A percentile compares a stretch with the other conserved stretches of the same genome.
Conservation (phyloP, 1,139 yeast species). For the Candida tetrigidarum region DNA sequence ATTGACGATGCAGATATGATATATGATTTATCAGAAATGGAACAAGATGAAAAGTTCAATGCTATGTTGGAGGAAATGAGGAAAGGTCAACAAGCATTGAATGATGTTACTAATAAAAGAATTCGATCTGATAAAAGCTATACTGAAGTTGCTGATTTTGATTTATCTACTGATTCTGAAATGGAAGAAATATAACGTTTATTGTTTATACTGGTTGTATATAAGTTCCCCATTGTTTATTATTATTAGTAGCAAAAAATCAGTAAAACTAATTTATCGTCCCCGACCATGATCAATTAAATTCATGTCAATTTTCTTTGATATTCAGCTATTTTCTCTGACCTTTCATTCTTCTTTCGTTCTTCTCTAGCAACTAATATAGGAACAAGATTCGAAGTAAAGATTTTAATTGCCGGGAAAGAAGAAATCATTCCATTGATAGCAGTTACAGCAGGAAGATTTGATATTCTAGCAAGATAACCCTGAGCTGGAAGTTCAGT, state of each 20-base stretch:
- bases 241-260: background rate
- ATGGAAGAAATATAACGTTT: slow-evolving; percentile 20
- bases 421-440: slow-evolving; percentile 61
- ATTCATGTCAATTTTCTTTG: slow-evolving; percentile 6
- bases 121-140: background rate
- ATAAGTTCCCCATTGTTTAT: background rate
- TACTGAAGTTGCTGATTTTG: slow-evolving; percentile 18
- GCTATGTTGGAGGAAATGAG: slow-evolving; percentile 19
- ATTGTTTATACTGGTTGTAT: background rate
- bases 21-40: slow-evolving; percentile 33
- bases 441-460: slow-evolving; percentile 63
- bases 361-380: slow-evolving; percentile 44
- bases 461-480: slow-evolving; percentile 47
- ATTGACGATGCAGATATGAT: slow-evolving; percentile 15
- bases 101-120: background rate
- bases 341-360: slow-evolving; percentile 20
- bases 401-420: slow-evolving; percentile 60
- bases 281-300: background rate
- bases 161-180: slow-evolving; percentile 21
- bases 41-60: slow-evolving; percentile 24
- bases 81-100: background rate
- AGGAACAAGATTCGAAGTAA: slow-evolving; percentile 64
- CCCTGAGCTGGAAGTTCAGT: slow-evolving; percentile 48
- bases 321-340: slow-evolving; percentile 8
- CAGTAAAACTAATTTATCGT: too few relatives aligned